Percentiles rank a stretch among this genome's conserved stretches.
phyloP scores from a whole-genome alignment of 768 basidiomycete species.

The Leucosporidium scottii region DNA sequence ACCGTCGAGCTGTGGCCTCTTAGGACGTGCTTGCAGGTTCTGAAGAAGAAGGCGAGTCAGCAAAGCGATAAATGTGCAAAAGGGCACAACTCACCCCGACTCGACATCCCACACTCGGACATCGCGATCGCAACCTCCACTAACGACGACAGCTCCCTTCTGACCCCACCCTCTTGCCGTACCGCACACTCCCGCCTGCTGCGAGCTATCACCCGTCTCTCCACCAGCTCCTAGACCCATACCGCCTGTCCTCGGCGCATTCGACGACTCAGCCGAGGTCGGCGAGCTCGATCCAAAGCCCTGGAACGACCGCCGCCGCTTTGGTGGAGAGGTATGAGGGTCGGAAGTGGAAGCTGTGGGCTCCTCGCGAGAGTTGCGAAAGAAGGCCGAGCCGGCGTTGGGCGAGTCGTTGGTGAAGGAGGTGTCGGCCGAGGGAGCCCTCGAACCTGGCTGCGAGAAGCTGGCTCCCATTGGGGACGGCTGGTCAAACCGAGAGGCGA shows the following conservation, averaged over 20 bases:
- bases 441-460: background rate
- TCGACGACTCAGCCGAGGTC: background rate
- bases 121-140: constrained; percentile 85
- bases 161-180: constrained; percentile 86
- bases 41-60: constrained; percentile 41
- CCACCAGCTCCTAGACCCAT: constrained; percentile 34
- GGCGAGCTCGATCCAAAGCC: background rate
- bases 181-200: constrained; percentile 48
- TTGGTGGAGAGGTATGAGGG: background rate
- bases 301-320: background rate
- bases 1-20: constrained; percentile 83
- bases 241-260: constrained; percentile 12
- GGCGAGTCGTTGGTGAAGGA: constrained; percentile 3
- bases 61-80: background rate
- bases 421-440: background rate
- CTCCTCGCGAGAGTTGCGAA: background rate
- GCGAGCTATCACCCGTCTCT: constrained; percentile 20
- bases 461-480: constrained; percentile 3
- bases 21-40: constrained; percentile 62
- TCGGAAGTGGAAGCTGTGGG: no score
- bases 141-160: constrained; percentile 70
- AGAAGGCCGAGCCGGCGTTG: background rate
- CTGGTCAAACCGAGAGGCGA: no score
- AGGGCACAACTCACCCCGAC: constrained; percentile 56
- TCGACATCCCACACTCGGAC: constrained; percentile 87